Evolutionary conservation across 139 green algal genomes (phyloP).

Genomic region (Chlamydomonas sphaeroides): DNA sequence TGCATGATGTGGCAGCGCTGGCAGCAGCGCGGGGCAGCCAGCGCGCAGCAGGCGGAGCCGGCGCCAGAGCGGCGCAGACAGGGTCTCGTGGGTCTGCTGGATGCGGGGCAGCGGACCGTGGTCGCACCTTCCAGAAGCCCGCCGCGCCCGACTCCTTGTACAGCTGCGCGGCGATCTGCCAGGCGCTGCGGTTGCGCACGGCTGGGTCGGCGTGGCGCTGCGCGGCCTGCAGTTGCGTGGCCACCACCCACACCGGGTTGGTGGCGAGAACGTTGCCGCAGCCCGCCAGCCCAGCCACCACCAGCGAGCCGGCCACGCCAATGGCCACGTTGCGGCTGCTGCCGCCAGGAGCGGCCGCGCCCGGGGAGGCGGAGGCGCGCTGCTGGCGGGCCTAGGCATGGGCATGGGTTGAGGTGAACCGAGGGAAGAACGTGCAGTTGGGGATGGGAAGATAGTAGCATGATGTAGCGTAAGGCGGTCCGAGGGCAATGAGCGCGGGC

Average conservation of each 20-base stretch:
- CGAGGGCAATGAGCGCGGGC: no score
- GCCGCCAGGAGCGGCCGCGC: neutral
- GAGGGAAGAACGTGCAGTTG: neutral
- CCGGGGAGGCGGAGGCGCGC: neutral
- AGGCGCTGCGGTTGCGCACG: slow-evolving; percentile 5
- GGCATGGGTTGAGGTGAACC: neutral
- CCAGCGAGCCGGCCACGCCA: slow-evolving; percentile 72
- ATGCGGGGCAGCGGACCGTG: neutral
- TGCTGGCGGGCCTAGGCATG: neutral
- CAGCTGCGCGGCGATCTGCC: slow-evolving; percentile 53
- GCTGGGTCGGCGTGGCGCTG: slow-evolving; percentile 36
- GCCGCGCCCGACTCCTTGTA: slow-evolving; percentile 60
- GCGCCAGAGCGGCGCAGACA: slow-evolving; percentile 82
- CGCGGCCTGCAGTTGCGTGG: slow-evolving; percentile 86
- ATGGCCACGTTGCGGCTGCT: slow-evolving; percentile 56
- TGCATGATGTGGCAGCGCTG: no score
- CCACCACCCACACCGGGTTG: slow-evolving; percentile 88
- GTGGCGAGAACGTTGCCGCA: slow-evolving; percentile 89
- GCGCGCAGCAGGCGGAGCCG: no score
- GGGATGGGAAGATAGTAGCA: neutral
- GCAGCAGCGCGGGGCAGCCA: no score
- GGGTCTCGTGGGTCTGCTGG: slow-evolving; percentile 72
- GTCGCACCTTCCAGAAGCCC: slow-evolving; percentile 82
- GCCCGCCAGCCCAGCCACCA: slow-evolving; percentile 81
- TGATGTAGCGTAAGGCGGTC: no score